Evolutionary conservation across 148 eudicot genomes (phyloP).

Genomic region (Nepenthes mirabilis): DNA sequence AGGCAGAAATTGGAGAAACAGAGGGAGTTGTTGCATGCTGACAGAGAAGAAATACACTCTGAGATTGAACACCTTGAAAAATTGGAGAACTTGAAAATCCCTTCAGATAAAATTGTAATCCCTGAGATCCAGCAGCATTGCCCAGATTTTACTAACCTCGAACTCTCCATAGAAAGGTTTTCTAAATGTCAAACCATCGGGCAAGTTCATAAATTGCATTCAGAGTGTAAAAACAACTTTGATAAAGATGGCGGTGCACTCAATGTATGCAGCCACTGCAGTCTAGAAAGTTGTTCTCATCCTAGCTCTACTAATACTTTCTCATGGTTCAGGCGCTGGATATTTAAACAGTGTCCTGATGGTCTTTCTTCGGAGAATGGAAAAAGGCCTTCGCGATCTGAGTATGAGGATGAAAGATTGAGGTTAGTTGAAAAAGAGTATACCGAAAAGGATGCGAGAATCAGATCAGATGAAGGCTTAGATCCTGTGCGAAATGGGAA

Average conservation of each 20-base stretch:
- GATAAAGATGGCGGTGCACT: conserved; percentile 13
- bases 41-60: conserved; percentile 53
- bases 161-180: conserved; percentile 14
- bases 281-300: conserved; percentile 17
- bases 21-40: conserved; percentile 74
- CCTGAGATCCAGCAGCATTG: conserved; percentile 22
- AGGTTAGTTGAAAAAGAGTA: conserved; percentile 6
- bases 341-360: conserved; percentile 18
- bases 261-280: conserved; percentile 11
- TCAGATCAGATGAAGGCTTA: conserved; percentile 3
- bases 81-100: conserved; percentile 53
- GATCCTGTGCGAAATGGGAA: not conserved
- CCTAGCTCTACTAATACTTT: conserved; percentile 28
- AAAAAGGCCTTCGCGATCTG: conserved; percentile 7
- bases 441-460: conserved; percentile 4
- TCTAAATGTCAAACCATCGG: conserved; percentile 9
- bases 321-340: conserved; percentile 61
- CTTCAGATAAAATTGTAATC: conserved; percentile 27
- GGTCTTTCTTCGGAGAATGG: conserved; percentile 8
- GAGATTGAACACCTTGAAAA: conserved; percentile 65
- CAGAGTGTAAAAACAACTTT: conserved; percentile 8
- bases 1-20: conserved; percentile 81
- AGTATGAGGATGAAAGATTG: conserved; percentile 4
- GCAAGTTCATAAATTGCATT: conserved; percentile 15
- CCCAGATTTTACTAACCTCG: conserved; percentile 12